These are phyloP conservation scores for Mytilinidion resinicola DNA, from an alignment of 495 filamentous ascomycete species.

Conservation along the genomic window DNA sequence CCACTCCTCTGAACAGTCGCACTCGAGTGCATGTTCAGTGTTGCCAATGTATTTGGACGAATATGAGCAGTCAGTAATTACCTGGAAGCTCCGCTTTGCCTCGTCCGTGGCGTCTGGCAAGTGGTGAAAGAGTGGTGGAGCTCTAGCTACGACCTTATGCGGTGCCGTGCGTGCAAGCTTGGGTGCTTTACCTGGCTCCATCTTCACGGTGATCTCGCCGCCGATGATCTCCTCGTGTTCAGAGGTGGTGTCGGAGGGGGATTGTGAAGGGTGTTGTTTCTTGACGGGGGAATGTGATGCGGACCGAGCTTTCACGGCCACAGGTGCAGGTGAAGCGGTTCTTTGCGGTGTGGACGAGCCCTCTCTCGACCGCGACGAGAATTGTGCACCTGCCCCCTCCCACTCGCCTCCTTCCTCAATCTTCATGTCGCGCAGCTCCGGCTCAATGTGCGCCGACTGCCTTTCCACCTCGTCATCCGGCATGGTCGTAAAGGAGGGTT, in stretches of 20 bases:
- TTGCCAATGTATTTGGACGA: conserved; percentile 81
- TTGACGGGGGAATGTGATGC: conserved; percentile 42
- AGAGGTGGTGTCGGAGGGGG: conserved; percentile 39
- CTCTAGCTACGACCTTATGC: conserved; percentile 56
- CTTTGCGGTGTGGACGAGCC: conserved; percentile 16
- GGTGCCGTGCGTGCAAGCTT: conserved; percentile 71
- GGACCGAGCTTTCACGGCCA: conserved; percentile 25
- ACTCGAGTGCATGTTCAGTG: conserved; percentile 89
- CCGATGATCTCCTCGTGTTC: conserved; percentile 45
- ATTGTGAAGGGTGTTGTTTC: conserved; percentile 28
- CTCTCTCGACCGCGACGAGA: conserved; percentile 11
- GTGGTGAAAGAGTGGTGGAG: conserved; percentile 60
- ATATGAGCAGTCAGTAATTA: conserved; percentile 79
- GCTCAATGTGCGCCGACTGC: conserved; percentile 27
- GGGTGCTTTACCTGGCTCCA: conserved; percentile 60
- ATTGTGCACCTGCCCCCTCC: conserved; percentile 2
- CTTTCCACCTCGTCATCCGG: conserved; percentile 29
- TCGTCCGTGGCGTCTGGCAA: conserved; percentile 69
- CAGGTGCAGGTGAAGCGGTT: conserved; percentile 22
- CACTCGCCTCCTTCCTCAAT: conserved; percentile 28
- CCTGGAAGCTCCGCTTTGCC: conserved; percentile 67
- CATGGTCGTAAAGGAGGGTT: conserved; percentile 25
- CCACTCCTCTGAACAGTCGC: conserved; percentile 93
- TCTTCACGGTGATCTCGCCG: conserved; percentile 56
- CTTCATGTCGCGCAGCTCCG: conserved; percentile 35